Evolutionary conservation across 257 asterid species (phyloP), one percentile per base, ranked within the genome.

Genomic region (Capsicum baccatum): DNA sequence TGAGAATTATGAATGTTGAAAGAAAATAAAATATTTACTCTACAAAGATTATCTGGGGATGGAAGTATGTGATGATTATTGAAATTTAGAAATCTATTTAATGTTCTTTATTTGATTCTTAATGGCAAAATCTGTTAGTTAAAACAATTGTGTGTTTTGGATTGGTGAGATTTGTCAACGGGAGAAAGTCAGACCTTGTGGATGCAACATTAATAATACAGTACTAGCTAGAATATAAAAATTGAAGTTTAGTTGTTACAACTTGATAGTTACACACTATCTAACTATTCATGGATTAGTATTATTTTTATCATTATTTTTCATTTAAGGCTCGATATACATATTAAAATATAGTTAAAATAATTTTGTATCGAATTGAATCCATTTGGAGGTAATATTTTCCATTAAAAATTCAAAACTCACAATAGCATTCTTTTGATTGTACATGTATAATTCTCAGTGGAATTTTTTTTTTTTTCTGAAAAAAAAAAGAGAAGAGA

Each of bases 141-240:
- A 76, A 48, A 71, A 52, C 47, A 76, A 26, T 13, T 52, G 81
- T 76, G 63, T 52, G 63, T 26, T 8, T 76, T 21, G 81, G 47
- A 76, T 76, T 76, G 81, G 81, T 26, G 47, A 5, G 80, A 76
- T 54, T 74, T 52, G 63, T 52, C 16, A 68, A 74, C 60, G 3
- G 3, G 6, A 26, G 81, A 13, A 76, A 52, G 81, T 76, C 48
- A 76, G 26, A 76, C 63, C 48, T 76, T 76, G 47, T 54, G 48
- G 47, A 76, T 52, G 48, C 2, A 64, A 64, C 2, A 21, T 21
- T 74, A 12, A 74, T 19, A 50, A 74, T 74, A 21, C 26, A 50
- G 52, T 74, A 21, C 26, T 14, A n/a, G 9, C 5, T 19, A 16
- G 2, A 70, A 42, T 50, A 74, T 74, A 52, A 76, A 76, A n/a